phyloP scores from a whole-genome alignment of 805 yeast genomes.

The baker's yeast (Saccharomyces cerevisiae) region DNA sequence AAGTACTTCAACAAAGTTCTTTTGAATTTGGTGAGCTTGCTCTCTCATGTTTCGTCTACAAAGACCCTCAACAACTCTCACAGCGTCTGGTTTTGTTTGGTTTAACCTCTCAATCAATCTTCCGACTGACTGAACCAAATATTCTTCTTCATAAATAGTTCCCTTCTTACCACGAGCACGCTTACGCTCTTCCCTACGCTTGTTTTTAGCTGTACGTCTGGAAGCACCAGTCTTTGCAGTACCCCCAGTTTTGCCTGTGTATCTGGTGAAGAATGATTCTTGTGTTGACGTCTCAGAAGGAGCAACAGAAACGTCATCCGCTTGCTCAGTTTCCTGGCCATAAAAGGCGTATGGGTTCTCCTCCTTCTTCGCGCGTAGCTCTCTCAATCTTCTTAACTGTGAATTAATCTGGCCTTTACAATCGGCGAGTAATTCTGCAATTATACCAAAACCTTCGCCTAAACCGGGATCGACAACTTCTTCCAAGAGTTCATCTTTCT shows the following conservation, averaged over 20 bases:
- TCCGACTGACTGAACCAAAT: conserved; percentile 78
- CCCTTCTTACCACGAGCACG: conserved; percentile 96
- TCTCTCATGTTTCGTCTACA: conserved; percentile 62
- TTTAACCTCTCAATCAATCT: conserved; percentile 77
- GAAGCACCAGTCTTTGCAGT: conserved; percentile 97
- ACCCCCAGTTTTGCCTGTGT: conserved; percentile 92
- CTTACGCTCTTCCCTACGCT: conserved; percentile 91
- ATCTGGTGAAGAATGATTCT: conserved; percentile 88
- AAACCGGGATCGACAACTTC: conserved; percentile 62
- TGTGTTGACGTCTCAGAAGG: conserved; percentile 89
- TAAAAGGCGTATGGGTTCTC: conserved; percentile 82
- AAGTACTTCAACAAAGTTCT: conserved; percentile 50
- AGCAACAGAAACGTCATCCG: conserved; percentile 91
- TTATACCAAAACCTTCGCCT: conserved; percentile 78
- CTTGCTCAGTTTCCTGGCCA: conserved; percentile 65
- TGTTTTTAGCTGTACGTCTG: conserved; percentile 83
- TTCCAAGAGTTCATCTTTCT: conserved; percentile 40
- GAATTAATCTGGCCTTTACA: conserved; percentile 79
- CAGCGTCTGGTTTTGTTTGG: conserved; percentile 67
- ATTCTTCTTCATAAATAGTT: conserved; percentile 94
- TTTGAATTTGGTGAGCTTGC: conserved; percentile 78
- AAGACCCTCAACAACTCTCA: conserved; percentile 64
- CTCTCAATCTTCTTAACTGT: conserved; percentile 76
- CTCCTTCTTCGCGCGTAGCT: conserved; percentile 71
- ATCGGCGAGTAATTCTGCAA: conserved; percentile 89